A percentile compares a stretch with the other conserved stretches of the same genome.
Conservation (phyloP, 1,284 basidiomycete species). For the Leccinum angustisporum region DNA sequence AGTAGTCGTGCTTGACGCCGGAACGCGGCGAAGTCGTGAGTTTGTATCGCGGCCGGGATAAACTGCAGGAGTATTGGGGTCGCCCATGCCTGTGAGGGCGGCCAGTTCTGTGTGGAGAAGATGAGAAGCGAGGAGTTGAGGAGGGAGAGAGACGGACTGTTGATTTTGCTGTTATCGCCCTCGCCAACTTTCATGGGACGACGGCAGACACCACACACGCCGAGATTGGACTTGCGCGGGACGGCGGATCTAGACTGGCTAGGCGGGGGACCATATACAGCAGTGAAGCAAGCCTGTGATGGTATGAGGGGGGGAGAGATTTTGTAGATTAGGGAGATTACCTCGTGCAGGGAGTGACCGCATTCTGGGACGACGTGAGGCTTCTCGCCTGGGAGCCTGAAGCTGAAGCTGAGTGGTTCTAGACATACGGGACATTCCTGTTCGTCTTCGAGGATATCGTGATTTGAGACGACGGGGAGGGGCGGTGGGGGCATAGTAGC, state of each 20-base stretch:
- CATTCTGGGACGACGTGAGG: conserved; percentile 96
- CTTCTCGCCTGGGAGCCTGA: conserved; percentile 89
- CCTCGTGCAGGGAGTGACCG: conserved; percentile 95
- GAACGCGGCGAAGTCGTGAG: conserved; percentile 36
- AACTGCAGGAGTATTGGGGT: conserved; percentile 49
- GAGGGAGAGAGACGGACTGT: conserved; percentile 62
- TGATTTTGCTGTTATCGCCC: conserved; percentile 75
- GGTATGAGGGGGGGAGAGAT: neutral
- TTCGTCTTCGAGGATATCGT: conserved; percentile 67
- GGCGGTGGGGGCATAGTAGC: conserved; percentile 57
- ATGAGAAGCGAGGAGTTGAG: conserved; percentile 6
- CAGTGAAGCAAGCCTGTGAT: conserved; percentile 88
- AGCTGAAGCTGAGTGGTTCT: conserved; percentile 85
- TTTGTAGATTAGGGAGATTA: conserved; percentile 37
- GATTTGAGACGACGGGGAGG: conserved; percentile 65
- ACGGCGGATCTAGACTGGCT: conserved; percentile 51
- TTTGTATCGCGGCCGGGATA: conserved; percentile 70
- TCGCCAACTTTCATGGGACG: conserved; percentile 93
- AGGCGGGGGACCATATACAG: conserved; percentile 89
- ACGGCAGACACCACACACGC: conserved; percentile 95
- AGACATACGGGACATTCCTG: conserved; percentile 90
- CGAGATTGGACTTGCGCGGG: conserved; percentile 76
- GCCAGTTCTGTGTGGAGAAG: conserved; percentile 65
- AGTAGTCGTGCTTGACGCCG: conserved; percentile 27
- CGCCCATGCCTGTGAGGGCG: conserved; percentile 84